These are phyloP conservation scores for Aureobasidium zeae DNA, from an alignment of 2,329 filamentous ascomycete species.

Conservation along the genomic window DNA sequence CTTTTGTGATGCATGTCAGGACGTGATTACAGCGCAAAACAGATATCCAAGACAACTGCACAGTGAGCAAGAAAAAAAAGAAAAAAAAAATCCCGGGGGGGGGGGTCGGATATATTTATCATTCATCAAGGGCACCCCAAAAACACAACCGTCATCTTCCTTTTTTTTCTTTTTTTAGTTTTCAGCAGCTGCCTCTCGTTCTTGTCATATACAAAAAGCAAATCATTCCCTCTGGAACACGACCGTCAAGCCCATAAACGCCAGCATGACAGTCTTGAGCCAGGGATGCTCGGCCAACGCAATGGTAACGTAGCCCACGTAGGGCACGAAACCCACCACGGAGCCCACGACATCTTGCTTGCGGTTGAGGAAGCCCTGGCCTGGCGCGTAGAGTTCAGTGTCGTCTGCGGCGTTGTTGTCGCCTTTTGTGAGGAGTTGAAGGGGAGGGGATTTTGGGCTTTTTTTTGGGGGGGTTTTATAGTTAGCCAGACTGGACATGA, in stretches of 20 bases:
- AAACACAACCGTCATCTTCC: too few relatives aligned
- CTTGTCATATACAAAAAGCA: neutral
- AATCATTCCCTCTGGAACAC: slow-evolving; percentile 79
- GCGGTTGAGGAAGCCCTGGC: slow-evolving; percentile 78
- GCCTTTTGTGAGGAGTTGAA: slow-evolving; percentile 73
- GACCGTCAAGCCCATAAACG: slow-evolving; percentile 88
- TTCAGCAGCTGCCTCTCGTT: neutral
- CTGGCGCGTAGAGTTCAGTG: slow-evolving; percentile 77
- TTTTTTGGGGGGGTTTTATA: neutral
- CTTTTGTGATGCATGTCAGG: too few relatives aligned
- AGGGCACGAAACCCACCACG: slow-evolving; percentile 83
- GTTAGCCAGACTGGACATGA: neutral
- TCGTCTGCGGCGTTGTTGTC: slow-evolving; percentile 95
- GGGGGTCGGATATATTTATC: too few relatives aligned
- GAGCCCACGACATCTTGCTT: slow-evolving; percentile 80
- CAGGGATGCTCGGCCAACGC: slow-evolving; percentile 90
- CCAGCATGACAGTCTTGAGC: slow-evolving; percentile 91
- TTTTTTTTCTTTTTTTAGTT: too few relatives aligned
- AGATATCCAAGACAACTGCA: too few relatives aligned
- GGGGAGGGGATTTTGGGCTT: neutral
- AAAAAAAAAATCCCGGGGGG: too few relatives aligned
- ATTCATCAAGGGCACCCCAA: too few relatives aligned
- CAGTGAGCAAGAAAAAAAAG: too few relatives aligned
- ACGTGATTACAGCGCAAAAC: too few relatives aligned
- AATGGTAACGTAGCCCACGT: slow-evolving; percentile 95